phyloP scores from a whole-genome alignment of 306 rosid species.

The Rubus idaeus region DNA sequence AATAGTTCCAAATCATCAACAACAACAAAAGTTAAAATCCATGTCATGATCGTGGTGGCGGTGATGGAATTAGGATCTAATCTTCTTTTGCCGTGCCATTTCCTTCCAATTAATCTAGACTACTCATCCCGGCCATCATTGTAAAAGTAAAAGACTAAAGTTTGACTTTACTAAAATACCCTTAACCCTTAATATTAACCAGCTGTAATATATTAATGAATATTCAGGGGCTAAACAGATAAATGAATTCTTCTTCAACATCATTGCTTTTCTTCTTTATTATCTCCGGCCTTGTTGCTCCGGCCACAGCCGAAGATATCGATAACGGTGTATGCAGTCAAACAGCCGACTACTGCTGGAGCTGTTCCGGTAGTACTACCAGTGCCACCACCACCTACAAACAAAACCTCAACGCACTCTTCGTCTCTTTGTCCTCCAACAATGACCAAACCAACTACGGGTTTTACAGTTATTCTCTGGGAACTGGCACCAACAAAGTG shows the following conservation, averaged over 20 bases:
- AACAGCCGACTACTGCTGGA: conserved; percentile 15
- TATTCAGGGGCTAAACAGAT: neutral
- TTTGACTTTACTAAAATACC: too few relatives aligned
- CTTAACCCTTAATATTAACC: too few relatives aligned
- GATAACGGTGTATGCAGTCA: neutral
- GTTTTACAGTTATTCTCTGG: neutral
- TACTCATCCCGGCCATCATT: too few relatives aligned
- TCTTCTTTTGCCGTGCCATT: too few relatives aligned
- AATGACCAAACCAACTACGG: neutral
- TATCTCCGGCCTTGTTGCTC: neutral
- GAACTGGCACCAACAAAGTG: neutral
- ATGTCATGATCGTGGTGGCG: too few relatives aligned
- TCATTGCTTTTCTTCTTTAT: neutral
- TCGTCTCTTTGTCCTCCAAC: conserved; percentile 3
- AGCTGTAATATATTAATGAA: too few relatives aligned
- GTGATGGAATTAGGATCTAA: too few relatives aligned
- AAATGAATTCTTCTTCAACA: neutral
- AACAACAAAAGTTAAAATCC: too few relatives aligned
- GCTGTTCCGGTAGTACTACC: conserved; percentile 1
- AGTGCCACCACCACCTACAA: neutral
- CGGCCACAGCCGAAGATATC: neutral
- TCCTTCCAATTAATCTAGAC: too few relatives aligned
- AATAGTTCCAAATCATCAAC: too few relatives aligned
- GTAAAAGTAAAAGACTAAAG: too few relatives aligned
- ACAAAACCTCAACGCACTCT: conserved; percentile 5